These are phyloP conservation scores for Solanum appendiculatum DNA, from an alignment of 257 asterid species.

Conservation along the genomic window DNA sequence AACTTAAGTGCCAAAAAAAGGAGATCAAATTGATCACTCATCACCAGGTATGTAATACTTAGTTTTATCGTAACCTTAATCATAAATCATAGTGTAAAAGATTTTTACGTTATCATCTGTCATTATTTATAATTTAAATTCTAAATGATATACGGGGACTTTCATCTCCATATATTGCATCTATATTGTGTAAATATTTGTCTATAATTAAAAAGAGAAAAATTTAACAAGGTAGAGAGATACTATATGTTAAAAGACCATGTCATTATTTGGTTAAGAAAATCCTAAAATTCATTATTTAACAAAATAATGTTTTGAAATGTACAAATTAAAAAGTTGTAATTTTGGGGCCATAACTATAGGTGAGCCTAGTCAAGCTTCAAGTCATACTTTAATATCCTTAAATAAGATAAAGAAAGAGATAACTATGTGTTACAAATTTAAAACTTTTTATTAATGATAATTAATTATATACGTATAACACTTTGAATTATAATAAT, in stretches of 20 bases:
- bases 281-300: too few relatives aligned
- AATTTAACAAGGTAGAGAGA: background rate
- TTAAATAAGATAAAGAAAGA: background rate
- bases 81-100: too few relatives aligned
- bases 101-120: fast-evolving
- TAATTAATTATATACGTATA: too few relatives aligned
- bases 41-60: background rate
- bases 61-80: background rate
- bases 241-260: background rate
- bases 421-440: background rate
- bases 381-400: background rate
- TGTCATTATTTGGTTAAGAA: background rate
- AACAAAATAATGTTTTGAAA: too few relatives aligned
- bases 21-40: background rate
- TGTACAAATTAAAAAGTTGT: too few relatives aligned
- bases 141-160: background rate
- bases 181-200: background rate
- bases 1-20: background rate
- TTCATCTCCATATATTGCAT: too few relatives aligned
- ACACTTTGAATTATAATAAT: too few relatives aligned
- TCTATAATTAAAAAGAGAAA: background rate
- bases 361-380: background rate
- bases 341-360: background rate
- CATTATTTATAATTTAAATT: too few relatives aligned
- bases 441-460: too few relatives aligned